Base-by-base conservation (phyloP, 1,139 yeast species). In the Saccharomyces hybrid region DNA sequence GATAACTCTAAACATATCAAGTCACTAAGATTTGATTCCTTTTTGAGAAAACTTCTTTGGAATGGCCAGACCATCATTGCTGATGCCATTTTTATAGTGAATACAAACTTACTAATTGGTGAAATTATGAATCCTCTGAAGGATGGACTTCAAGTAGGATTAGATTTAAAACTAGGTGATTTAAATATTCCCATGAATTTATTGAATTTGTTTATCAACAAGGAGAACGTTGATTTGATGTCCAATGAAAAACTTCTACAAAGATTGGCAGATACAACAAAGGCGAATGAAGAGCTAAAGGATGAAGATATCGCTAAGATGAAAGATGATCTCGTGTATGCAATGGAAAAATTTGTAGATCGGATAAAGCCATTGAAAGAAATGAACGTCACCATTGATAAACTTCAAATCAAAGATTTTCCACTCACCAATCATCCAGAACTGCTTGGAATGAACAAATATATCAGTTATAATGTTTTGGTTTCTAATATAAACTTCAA, bases 401-500 rank as follows among this genome's bases (percentile, higher is more conserved):
- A 59, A 46, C 51, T 66, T 13, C 48, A 47, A 16, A 29, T 67
- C 2, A 57, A 56, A 13, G 59, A 63, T 48, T 52, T 61, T 9
- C 63, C 67, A 4, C 46, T 65, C 13, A 59, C 67, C 2, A 47
- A 58, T 3, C 56, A 63, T 31, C 55, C 59, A 13, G 61, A 58
- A n/a, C 47, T 67, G 20, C 41, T 47, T 4, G 59, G 59, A 27
- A 56, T 64, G 28, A 61, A 61, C 47, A 51, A 61, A 16, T 60
- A 52, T 48, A 51, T 64, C 48, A 60, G 61, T 38, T 63, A 60
- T 51, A 55, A 62, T 51, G 32, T 63, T 6, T 55, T 55, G 27
- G 58, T 60, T 7, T 59, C 68, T 5, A 64, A 62, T 51, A 60
- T 71, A 23, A 66, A 69, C 2, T 56, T 67, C 1, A 64, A 65